These are phyloP conservation scores for Ceratobasidium sp. DNA, from an alignment of 1,284 basidiomycete species.

Conservation along the genomic window DNA sequence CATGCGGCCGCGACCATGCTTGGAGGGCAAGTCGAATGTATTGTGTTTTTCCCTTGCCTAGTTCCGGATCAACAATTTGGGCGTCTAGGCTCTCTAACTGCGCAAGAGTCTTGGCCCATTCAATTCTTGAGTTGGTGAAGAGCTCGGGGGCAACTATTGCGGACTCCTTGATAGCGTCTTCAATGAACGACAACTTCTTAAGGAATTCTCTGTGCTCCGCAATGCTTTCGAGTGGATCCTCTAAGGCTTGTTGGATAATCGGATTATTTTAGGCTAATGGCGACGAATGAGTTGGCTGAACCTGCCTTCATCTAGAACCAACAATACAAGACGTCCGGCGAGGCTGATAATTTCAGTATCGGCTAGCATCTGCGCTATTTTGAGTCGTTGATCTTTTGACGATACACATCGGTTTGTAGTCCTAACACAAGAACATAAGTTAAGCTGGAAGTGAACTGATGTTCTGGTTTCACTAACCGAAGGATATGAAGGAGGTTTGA, in stretches of 20 bases:
- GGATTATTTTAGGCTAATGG: not conserved
- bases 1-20: not conserved
- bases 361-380: not conserved
- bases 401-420: too few species aligned
- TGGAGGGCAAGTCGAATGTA: not conserved
- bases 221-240: not conserved
- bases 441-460: too few species aligned
- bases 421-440: too few species aligned
- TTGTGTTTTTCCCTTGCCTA: not conserved
- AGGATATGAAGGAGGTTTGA: too few species aligned
- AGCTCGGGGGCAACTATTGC: not conserved
- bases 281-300: not conserved
- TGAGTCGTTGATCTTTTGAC: too few species aligned
- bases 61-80: not conserved
- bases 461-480: too few species aligned
- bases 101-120: not conserved
- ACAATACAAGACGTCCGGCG: not conserved
- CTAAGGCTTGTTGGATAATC: not conserved
- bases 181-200: not conserved
- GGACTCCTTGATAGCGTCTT: not conserved
- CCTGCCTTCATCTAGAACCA: not conserved
- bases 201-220: not conserved
- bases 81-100: not conserved
- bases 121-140: not conserved
- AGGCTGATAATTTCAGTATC: constrained; percentile 6